Percentiles rank a stretch among this genome's conserved stretches.
Evolutionary conservation across 2,329 filamentous ascomycete genomes (phyloP).

Genomic region (Hymenoscyphus infarciens): DNA sequence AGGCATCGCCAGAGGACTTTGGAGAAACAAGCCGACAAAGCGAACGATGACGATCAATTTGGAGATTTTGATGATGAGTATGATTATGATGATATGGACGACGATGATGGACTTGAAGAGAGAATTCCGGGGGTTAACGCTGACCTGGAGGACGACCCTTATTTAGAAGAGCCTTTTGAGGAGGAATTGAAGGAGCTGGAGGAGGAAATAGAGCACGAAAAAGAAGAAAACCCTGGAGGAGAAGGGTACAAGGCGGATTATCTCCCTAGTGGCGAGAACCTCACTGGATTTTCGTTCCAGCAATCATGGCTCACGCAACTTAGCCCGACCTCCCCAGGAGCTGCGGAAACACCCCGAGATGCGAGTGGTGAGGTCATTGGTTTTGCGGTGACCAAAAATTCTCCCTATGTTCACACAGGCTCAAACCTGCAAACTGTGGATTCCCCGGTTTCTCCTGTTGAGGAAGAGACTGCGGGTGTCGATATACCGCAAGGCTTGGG

Average conservation of each 20-base stretch:
- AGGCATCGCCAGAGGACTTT: slow-evolving; percentile 65
- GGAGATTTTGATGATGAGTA: slow-evolving; percentile 55
- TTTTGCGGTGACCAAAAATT: slow-evolving; percentile 43
- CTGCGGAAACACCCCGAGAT: slow-evolving; percentile 53
- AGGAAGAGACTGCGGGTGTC: slow-evolving; percentile 3
- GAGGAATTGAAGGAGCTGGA: slow-evolving; percentile 25
- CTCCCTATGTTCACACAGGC: slow-evolving; percentile 20
- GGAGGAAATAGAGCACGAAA: slow-evolving; percentile 23
- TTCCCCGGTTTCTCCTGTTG: slow-evolving; percentile 21
- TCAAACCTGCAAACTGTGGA: slow-evolving; percentile 9
- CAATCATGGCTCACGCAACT: slow-evolving; percentile 50
- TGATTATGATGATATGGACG: slow-evolving; percentile 60
- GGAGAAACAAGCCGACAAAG: slow-evolving; percentile 49
- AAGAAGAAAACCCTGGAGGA: slow-evolving; percentile 36
- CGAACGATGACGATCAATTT: slow-evolving; percentile 36
- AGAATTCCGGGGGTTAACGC: slow-evolving; percentile 56
- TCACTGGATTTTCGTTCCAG: slow-evolving; percentile 33
- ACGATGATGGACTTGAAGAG: slow-evolving; percentile 62
- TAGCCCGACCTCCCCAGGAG: slow-evolving; percentile 47
- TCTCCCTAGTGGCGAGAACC: slow-evolving; percentile 15
- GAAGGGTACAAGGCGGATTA: slow-evolving; percentile 27
- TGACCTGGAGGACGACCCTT: slow-evolving; percentile 36
- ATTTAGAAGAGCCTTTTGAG: slow-evolving; percentile 20
- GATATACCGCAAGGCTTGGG: slow-evolving; percentile 23
- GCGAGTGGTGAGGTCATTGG: slow-evolving; percentile 53